Evolutionary conservation across 2,329 filamentous ascomycete genomes (phyloP).

Genomic region (Cordyceps fumosorosea): DNA sequence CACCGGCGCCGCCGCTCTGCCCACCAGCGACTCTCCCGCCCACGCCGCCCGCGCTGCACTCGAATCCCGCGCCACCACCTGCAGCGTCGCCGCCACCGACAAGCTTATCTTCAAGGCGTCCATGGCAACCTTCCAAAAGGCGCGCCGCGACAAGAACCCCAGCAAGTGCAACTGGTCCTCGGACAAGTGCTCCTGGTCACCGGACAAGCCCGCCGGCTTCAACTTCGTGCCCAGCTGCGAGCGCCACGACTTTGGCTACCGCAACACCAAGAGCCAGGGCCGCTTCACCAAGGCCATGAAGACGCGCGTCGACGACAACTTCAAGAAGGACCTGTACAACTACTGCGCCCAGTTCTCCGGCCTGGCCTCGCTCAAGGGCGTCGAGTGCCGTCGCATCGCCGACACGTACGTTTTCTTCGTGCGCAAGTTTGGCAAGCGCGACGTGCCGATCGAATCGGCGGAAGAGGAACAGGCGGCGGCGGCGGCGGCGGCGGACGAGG

Average conservation of each 20-base stretch:
- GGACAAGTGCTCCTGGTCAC: conserved; percentile 30
- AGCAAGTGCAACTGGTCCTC: conserved; percentile 25
- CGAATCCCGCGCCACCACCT: no score
- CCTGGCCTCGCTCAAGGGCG: conserved; percentile 8
- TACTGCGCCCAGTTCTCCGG: conserved; percentile 15
- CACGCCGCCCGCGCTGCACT: no score
- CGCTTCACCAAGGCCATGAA: conserved; percentile 29
- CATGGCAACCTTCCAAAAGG: not conserved
- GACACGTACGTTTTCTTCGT: conserved; percentile 19
- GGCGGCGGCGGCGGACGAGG: not conserved
- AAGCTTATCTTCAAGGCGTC: no score
- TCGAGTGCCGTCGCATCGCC: conserved; percentile 15
- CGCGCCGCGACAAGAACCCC: no score
- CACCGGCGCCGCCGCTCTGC: no score
- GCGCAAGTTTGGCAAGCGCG: conserved; percentile 16
- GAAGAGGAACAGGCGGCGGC: not conserved
- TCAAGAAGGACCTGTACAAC: conserved; percentile 27
- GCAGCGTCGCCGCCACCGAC: no score
- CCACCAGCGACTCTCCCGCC: no score
- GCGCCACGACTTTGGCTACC: conserved; percentile 22
- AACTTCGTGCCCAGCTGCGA: conserved; percentile 24
- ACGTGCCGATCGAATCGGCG: not conserved
- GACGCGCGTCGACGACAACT: conserved; percentile 33
- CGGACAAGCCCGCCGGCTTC: conserved; percentile 32
- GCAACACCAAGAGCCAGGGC: conserved; percentile 29